Percentiles rank a stretch among this genome's conserved stretches.
Evolutionary conservation across 192 early-diverging fungal genomes (phyloP).

Genomic region (Coemansia erecta): DNA sequence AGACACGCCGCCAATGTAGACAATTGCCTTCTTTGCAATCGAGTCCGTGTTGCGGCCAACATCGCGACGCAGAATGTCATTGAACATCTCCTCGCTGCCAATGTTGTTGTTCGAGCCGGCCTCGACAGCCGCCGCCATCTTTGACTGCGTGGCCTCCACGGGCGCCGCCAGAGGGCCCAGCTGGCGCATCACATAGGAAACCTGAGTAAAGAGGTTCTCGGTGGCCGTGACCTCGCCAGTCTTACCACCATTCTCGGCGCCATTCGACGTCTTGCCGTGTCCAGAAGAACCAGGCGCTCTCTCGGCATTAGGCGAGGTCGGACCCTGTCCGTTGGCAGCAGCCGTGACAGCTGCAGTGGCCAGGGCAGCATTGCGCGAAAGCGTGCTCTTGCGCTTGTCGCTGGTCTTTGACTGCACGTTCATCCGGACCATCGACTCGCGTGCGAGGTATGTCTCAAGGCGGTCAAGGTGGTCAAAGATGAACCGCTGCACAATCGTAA

Average conservation of each 20-base stretch:
- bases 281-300: not conserved
- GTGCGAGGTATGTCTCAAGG: constrained; percentile 64
- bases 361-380: constrained; percentile 9
- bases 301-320: not conserved
- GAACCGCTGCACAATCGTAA: constrained; percentile 62
- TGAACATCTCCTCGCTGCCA: constrained; percentile 45
- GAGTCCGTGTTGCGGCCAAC: constrained; percentile 64
- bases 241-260: not conserved
- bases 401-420: constrained; percentile 29
- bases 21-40: constrained; percentile 66
- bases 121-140: constrained; percentile 28
- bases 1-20: constrained; percentile 81
- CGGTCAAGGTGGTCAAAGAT: constrained; percentile 69
- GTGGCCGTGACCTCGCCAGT: constrained; percentile 46
- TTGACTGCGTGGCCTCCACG: constrained; percentile 21
- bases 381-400: constrained; percentile 42
- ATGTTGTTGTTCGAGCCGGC: constrained; percentile 1
- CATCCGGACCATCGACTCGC: constrained; percentile 54
- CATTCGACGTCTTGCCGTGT: constrained; percentile 7
- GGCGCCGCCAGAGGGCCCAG: constrained; percentile 81
- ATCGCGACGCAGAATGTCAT: constrained; percentile 74
- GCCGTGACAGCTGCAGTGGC: constrained; percentile 4
- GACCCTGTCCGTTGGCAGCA: not conserved
- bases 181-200: constrained; percentile 81
- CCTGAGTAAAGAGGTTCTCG: constrained; percentile 72